These are phyloP conservation scores for Coemansia sp. DNA, from an alignment of 192 early-diverging fungal genomes.

Conservation along the genomic window DNA sequence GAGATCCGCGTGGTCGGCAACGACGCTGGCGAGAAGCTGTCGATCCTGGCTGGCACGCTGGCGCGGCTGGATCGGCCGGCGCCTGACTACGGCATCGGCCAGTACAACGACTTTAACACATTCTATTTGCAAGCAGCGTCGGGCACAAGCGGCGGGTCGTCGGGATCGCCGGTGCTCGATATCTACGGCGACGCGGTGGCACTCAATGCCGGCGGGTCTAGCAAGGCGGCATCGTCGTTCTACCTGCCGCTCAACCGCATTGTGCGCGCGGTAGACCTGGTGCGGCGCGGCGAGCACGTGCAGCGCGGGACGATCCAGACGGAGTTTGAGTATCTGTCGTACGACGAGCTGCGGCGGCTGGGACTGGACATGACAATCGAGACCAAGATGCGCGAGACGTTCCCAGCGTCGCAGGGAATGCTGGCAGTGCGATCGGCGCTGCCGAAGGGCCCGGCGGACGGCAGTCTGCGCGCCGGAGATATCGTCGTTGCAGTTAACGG, in stretches of 20 bases:
- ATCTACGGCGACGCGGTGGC: constrained; percentile 79
- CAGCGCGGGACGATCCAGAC: constrained; percentile 77
- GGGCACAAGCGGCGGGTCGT: constrained; percentile 74
- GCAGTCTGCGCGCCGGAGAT: constrained; percentile 66
- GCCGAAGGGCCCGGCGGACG: constrained; percentile 70
- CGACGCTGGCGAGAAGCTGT: constrained; percentile 78
- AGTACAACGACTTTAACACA: constrained; percentile 83
- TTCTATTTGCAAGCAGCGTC: constrained; percentile 81
- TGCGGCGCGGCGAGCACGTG: constrained; percentile 58
- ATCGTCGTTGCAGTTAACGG: constrained; percentile 66
- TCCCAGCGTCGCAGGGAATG: constrained; percentile 71
- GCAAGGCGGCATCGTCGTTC: constrained; percentile 66
- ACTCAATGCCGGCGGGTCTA: constrained; percentile 67
- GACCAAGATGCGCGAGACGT: constrained; percentile 60
- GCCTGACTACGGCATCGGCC: constrained; percentile 70
- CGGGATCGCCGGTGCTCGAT: constrained; percentile 78
- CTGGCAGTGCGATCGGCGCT: constrained; percentile 62
- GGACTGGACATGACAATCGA: constrained; percentile 68
- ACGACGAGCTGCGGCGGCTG: constrained; percentile 71
- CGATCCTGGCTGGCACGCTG: constrained; percentile 72
- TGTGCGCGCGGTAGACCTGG: constrained; percentile 61
- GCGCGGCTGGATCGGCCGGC: constrained; percentile 72
- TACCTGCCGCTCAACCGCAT: constrained; percentile 76
- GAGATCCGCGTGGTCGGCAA: constrained; percentile 80
- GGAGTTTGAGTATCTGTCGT: constrained; percentile 71